Conservation (phyloP, 495 filamentous ascomycete genomes). For the Thermothielavioides terrestris region DNA sequence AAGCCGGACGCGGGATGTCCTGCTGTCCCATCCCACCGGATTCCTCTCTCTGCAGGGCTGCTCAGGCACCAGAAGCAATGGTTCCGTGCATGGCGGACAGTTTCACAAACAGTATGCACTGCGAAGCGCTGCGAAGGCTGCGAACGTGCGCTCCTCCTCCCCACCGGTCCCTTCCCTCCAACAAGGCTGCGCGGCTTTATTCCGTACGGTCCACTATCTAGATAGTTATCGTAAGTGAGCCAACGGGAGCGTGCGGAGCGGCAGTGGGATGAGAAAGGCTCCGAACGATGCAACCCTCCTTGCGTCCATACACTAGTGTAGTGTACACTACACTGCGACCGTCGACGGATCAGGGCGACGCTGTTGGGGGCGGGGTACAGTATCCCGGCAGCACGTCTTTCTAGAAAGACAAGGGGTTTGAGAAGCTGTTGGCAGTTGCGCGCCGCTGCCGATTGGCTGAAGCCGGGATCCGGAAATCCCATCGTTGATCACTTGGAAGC, state of each 20-base stretch:
- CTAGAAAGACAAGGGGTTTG: neutral
- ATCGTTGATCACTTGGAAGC: too few species aligned
- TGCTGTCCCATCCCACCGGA: neutral
- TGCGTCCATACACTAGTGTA: too few species aligned
- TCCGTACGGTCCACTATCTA: too few species aligned
- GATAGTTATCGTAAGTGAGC: neutral
- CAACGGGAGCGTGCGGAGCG: neutral
- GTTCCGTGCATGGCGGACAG: neutral
- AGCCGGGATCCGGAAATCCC: neutral
- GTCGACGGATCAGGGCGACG: neutral
- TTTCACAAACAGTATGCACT: neutral
- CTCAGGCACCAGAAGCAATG: neutral
- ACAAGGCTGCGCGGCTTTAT: too few species aligned
- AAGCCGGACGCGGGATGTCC: too few species aligned
- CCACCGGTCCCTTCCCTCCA: too few species aligned
- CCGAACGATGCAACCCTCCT: neutral
- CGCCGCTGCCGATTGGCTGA: neutral
- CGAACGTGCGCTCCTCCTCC: too few species aligned
- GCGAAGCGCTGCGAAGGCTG: neutral
- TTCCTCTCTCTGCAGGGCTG: neutral
- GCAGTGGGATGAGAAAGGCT: neutral
- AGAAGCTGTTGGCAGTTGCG: constrained; percentile 1
- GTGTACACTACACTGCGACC: too few species aligned
- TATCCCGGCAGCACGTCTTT: neutral
- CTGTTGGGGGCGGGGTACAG: constrained; percentile 1